Percentiles rank a stretch among this genome's conserved stretches.
phyloP scores from a whole-genome alignment of 1,284 basidiomycete species.

The Heterobasidion occidentale region DNA sequence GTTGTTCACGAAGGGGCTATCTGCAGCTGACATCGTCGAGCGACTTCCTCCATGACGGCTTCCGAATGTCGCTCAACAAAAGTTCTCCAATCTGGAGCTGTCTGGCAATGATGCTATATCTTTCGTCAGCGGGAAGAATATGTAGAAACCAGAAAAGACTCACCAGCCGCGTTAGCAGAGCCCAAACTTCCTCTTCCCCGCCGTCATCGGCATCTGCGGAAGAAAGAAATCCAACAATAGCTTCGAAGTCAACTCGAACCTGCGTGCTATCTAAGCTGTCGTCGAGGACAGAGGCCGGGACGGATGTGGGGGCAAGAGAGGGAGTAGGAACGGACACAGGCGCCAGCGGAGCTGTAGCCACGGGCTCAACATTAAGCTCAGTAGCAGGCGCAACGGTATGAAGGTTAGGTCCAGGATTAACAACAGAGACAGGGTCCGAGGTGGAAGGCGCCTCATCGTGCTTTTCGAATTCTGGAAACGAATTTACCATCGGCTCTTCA shows the following conservation, averaged over 20 bases:
- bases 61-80: constrained; percentile 42
- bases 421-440: neutral
- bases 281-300: neutral
- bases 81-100: constrained; percentile 41
- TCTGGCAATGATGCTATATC: constrained; percentile 37
- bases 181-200: constrained; percentile 42
- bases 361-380: neutral
- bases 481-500: too few relatives aligned
- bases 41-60: constrained; percentile 27
- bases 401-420: neutral
- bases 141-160: neutral
- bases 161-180: constrained; percentile 19
- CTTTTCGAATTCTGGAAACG: neutral
- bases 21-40: constrained; percentile 2
- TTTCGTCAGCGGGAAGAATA: constrained; percentile 3
- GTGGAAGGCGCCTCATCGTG: neutral
- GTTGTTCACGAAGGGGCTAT: neutral
- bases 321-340: neutral
- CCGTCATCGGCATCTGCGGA: constrained; percentile 35
- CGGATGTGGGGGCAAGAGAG: neutral
- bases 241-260: constrained; percentile 33
- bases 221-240: constrained; percentile 45
- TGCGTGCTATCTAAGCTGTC: neutral
- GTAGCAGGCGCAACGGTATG: neutral
- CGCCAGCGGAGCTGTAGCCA: too few relatives aligned